Percentiles rank a stretch among this genome's conserved stretches.
Evolutionary conservation across 202 grass and related monocot genomes (phyloP).

Genomic region (Digitaria exilis): DNA sequence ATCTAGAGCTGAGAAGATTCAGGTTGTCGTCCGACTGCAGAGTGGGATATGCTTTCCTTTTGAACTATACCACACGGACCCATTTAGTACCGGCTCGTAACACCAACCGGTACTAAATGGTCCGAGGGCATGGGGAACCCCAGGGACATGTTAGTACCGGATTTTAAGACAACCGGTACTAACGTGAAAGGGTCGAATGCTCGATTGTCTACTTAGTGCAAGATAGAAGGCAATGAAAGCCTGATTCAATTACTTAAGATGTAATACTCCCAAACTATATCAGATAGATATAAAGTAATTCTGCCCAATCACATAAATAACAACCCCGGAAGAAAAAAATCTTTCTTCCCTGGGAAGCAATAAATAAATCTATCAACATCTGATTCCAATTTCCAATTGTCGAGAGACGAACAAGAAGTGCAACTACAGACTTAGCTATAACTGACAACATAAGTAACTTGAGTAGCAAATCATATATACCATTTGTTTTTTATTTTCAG

Average conservation of each 20-base stretch:
- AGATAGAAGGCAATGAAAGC: too few species aligned
- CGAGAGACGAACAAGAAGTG: not conserved
- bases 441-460: slow-evolving; percentile 25
- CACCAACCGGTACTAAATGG: too few species aligned
- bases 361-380: not conserved
- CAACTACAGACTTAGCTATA: not conserved
- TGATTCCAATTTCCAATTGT: slow-evolving; percentile 20
- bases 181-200: too few species aligned
- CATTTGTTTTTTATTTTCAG: slow-evolving; percentile 6
- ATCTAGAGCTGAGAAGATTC: too few species aligned
- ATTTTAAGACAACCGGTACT: too few species aligned
- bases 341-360: slow-evolving; percentile 3
- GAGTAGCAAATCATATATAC: slow-evolving; percentile 19
- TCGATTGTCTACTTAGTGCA: too few species aligned
- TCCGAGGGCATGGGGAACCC: too few species aligned
- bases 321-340: not conserved
- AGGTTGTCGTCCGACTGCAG: too few species aligned
- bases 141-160: too few species aligned
- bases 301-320: not conserved
- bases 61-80: too few species aligned
- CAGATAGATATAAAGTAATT: slow-evolving; percentile 5
- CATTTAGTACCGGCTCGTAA: too few species aligned
- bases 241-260: not conserved
- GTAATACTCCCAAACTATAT: slow-evolving; percentile 11
- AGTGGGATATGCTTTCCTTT: too few species aligned